Conservation (phyloP, 164 flowering plant genomes). For the Magnolia sinica region DNA sequence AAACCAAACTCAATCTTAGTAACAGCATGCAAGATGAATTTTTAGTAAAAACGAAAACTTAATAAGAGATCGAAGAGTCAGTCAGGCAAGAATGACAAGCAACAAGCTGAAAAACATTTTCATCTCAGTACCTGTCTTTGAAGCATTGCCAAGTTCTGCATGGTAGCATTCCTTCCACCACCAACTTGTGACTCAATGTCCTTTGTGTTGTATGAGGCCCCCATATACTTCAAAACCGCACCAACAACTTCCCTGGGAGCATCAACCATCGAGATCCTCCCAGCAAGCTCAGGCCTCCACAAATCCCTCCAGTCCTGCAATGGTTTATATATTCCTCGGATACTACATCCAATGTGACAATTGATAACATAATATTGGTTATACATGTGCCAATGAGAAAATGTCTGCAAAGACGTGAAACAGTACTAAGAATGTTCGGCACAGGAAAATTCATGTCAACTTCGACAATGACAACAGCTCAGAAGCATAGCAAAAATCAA, state of each 20-base stretch:
- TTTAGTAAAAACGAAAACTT: not conserved
- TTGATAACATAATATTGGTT: not conserved
- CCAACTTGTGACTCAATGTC: slow-evolving; percentile 55
- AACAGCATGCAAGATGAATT: not conserved
- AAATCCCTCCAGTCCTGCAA: slow-evolving; percentile 92
- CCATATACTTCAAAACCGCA: slow-evolving; percentile 87
- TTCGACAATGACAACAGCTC: not conserved
- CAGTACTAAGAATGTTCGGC: not conserved
- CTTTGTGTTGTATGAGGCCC: slow-evolving; percentile 80
- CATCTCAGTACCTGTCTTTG: slow-evolving; percentile 60
- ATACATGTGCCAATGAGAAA: not conserved
- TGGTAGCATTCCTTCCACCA: slow-evolving; percentile 72
- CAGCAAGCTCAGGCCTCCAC: slow-evolving; percentile 93
- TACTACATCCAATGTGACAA: slow-evolving; percentile 1
- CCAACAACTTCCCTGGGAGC: slow-evolving; percentile 91
- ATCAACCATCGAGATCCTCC: slow-evolving; percentile 91
- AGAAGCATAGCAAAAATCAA: not conserved
- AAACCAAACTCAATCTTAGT: not conserved
- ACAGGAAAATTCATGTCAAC: not conserved
- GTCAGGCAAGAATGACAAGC: not conserved
- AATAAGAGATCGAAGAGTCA: not conserved
- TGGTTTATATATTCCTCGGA: slow-evolving; percentile 11
- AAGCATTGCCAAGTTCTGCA: slow-evolving; percentile 51
- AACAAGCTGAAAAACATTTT: slow-evolving; percentile 2
- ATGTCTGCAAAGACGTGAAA: not conserved